Base-by-base conservation (phyloP, 768 basidiomycete species). In the Suillus paluster region DNA sequence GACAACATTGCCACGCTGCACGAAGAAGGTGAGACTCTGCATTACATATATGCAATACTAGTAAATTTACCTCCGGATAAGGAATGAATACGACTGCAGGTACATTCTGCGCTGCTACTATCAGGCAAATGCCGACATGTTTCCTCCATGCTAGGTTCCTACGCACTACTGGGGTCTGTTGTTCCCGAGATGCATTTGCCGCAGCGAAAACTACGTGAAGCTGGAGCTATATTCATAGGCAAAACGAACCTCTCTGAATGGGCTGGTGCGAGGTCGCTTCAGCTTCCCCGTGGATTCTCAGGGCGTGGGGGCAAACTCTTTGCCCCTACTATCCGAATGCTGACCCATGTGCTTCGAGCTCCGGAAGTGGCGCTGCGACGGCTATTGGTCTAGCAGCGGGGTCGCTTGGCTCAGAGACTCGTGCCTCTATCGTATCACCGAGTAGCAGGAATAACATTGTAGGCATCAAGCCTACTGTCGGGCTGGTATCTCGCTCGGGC, bases 341-440 rank as follows among this genome's bases (percentile, higher is more conserved):
- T 15, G 70, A 78, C 62, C 71, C 80, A 1, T 77, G 70, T 56
- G 82, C 81, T 10, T 78, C 77, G 9, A 79, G 78, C 58, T 76
- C 78, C 48, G 82, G 82, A 3, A 77, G 77, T 59, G 82, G 75
- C 1, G 76, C 83, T 59, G 72, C 56, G 63, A 72, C 64, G 68
- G 68, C 82, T 15, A 67, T 84, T 34, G 81, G 83, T 15, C 75
- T 84, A 25, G 75, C 76, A 1, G 72, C 80, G 0, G 80, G 66
- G 14, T 65, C 79, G 9, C 72, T 84, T 34, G 83, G 83, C 14
- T 75, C 79, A 1, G 83, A 83, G 66, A 83, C 79, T 10, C 76
- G 80, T 50, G 83, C 83, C 17, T 80, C 79, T 19, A 84, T 84
- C 61, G 68, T 78, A 36, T 78, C 71, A n/a, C 83, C 83, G 0